A percentile compares a stretch with the other conserved stretches of the same genome.
Evolutionary conservation across 2,329 filamentous ascomycete species (phyloP).

Genomic region (Pezicula carpinea): DNA sequence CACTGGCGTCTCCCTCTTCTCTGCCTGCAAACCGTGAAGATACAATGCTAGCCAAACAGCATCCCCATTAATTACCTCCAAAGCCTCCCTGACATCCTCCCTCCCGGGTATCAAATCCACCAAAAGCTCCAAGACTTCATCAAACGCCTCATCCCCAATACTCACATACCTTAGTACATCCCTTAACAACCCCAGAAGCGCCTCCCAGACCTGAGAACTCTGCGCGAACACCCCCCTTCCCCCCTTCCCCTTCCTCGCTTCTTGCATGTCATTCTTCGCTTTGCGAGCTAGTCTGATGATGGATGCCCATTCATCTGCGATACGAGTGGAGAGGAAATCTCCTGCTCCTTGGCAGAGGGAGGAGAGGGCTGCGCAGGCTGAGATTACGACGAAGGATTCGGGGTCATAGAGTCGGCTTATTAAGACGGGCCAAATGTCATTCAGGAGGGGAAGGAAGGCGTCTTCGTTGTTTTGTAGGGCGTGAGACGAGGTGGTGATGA

Average conservation of each 20-base stretch:
- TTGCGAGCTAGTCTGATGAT: conserved; percentile 47
- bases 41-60: conserved; percentile 69
- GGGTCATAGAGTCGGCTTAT: conserved; percentile 60
- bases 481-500: conserved; percentile 68
- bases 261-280: conserved; percentile 35
- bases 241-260: conserved; percentile 23
- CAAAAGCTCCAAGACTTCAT: conserved; percentile 64
- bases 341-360: conserved; percentile 69
- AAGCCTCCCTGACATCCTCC: conserved; percentile 45
- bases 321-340: conserved; percentile 72
- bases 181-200: conserved; percentile 53
- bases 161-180: conserved; percentile 57
- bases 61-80: conserved; percentile 66
- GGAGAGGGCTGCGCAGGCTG: conserved; percentile 64
- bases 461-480: conserved; percentile 73
- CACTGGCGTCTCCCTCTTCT: conserved; percentile 32
- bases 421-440: conserved; percentile 85
- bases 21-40: conserved; percentile 3
- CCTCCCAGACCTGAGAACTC: conserved; percentile 59
- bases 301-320: conserved; percentile 68
- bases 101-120: conserved; percentile 42
- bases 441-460: conserved; percentile 81
- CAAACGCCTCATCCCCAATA: conserved; percentile 65
- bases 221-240: conserved; percentile 57
- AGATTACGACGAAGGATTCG: conserved; percentile 64